Conservation (phyloP, 148 eudicot genomes). For the Oxyria digyna region DNA sequence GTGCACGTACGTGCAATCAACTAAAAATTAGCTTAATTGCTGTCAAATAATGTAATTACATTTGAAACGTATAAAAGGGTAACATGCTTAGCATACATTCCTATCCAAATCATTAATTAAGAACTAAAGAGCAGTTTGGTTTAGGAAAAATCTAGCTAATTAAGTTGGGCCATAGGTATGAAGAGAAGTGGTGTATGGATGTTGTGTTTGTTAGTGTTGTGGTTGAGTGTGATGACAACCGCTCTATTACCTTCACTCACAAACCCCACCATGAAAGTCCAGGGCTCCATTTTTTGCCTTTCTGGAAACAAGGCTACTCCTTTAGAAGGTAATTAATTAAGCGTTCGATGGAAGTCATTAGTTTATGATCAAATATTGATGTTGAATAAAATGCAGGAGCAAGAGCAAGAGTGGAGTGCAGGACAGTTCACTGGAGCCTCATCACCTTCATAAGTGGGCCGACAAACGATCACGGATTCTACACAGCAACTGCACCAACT, state of each 20-base stretch:
- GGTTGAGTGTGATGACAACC: background rate
- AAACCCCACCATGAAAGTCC: background rate
- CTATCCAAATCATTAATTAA: background rate
- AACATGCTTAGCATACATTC: background rate
- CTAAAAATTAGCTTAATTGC: background rate
- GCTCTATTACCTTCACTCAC: background rate
- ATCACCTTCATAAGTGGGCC: background rate
- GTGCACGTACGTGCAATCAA: background rate
- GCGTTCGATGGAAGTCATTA: too few species aligned
- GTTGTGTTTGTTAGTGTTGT: background rate
- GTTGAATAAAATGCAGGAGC: background rate
- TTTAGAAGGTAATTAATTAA: background rate
- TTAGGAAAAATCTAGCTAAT: background rate
- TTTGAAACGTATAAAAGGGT: background rate
- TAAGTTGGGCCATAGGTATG: background rate
- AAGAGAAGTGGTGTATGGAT: background rate
- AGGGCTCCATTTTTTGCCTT: conserved; percentile 8
- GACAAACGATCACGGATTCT: conserved; percentile 1
- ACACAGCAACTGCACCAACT: background rate
- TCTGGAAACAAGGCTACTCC: background rate
- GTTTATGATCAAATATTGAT: too few species aligned
- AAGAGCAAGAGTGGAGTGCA: background rate
- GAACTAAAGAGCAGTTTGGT: background rate
- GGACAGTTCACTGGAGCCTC: background rate
- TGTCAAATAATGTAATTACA: background rate